Conservation (phyloP, 2,329 filamentous ascomycete species). For the Cordyceps militaris region DNA sequence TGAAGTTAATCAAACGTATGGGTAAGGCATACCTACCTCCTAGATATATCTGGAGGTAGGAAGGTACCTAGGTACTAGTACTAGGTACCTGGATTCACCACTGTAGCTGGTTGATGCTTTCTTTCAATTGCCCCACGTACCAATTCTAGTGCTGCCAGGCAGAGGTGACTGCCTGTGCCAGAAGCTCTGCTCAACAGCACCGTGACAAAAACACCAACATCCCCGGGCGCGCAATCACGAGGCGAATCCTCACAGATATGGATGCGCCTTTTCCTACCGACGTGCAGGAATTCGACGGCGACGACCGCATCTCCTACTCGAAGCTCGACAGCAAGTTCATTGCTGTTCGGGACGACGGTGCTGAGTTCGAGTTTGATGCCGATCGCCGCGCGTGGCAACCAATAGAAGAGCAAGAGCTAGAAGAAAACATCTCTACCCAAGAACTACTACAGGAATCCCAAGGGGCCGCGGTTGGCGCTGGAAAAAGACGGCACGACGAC, state of each 20-base stretch:
- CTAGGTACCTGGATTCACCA: background rate
- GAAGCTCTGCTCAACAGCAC: constrained; percentile 5
- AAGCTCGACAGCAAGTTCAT: constrained; percentile 74
- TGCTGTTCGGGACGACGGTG: constrained; percentile 75
- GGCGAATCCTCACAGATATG: constrained; percentile 18
- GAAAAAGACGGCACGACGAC: constrained; percentile 37
- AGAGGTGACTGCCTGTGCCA: constrained; percentile 1
- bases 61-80: no score
- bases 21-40: no score
- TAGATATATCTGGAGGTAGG: no score
- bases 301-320: constrained; percentile 83
- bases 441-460: background rate
- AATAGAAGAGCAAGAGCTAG: constrained; percentile 38
- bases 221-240: background rate
- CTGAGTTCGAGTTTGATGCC: constrained; percentile 77
- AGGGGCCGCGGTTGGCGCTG: constrained; percentile 14
- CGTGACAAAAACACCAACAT: background rate
- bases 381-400: constrained; percentile 69
- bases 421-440: constrained; percentile 23
- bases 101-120: no score
- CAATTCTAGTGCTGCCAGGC: background rate
- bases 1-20: no score
- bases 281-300: constrained; percentile 62
- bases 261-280: constrained; percentile 46
- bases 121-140: constrained; percentile 9